Percentiles rank a stretch among this genome's conserved stretches.
Conservation (phyloP, 164 flowering plant species). For the Buxus sempervirens region DNA sequence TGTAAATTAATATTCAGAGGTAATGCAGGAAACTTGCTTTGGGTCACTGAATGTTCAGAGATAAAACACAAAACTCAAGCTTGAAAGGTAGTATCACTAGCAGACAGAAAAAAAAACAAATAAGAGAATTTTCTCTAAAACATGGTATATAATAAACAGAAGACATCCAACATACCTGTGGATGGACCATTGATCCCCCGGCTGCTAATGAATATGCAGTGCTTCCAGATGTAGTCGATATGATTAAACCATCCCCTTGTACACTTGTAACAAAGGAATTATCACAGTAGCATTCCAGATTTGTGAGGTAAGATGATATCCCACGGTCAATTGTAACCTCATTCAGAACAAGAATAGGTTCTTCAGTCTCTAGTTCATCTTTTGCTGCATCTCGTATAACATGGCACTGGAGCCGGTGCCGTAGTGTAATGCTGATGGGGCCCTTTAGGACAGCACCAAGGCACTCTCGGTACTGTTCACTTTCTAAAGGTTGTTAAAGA, state of each 20-base stretch:
- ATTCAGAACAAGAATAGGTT: conserved; percentile 80
- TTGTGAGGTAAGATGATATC: conserved; percentile 86
- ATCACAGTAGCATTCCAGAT: conserved; percentile 94
- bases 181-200: conserved; percentile 99
- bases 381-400: conserved; percentile 74
- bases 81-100: background rate
- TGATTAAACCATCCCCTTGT: conserved; percentile 95
- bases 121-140: background rate
- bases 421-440: conserved; percentile 86
- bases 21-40: background rate
- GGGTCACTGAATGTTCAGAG: background rate
- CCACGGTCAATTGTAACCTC: conserved; percentile 99
- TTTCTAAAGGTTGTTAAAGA: conserved; percentile 72
- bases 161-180: conserved; percentile 56
- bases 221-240: conserved; percentile 97
- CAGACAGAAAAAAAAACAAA: background rate
- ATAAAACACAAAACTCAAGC: background rate
- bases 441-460: conserved; percentile 74
- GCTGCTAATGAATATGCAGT: conserved; percentile 99
- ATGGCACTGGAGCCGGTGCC: conserved; percentile 88
- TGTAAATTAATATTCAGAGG: too few relatives aligned
- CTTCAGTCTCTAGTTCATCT: conserved; percentile 77
- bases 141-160: background rate
- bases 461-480: conserved; percentile 72
- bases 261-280: conserved; percentile 81